Percentiles rank a stretch among this genome's conserved stretches.
Evolutionary conservation across 805 yeast species (phyloP).

Genomic region (Sporopachydermia lactativora): DNA sequence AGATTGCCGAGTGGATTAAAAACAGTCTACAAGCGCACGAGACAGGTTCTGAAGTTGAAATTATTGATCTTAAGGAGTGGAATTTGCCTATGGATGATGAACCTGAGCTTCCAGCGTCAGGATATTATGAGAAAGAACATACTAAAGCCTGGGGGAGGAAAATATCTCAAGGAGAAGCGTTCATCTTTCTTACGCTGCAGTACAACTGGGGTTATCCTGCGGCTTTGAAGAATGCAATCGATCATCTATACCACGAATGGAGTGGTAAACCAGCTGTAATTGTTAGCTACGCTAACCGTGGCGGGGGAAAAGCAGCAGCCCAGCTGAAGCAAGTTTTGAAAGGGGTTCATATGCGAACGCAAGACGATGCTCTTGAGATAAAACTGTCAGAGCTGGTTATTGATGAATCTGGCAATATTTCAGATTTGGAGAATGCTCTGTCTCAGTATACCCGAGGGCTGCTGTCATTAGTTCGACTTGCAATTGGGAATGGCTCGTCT

Average conservation of each 20-base stretch:
- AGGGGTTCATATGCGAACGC: too few species aligned
- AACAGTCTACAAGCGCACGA: background rate
- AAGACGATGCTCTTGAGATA: too few species aligned
- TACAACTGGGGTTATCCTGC: constrained; percentile 27
- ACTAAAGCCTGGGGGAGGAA: constrained; percentile 18
- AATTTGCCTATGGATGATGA: constrained; percentile 20
- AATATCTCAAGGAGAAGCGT: constrained; percentile 14
- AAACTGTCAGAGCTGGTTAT: too few species aligned
- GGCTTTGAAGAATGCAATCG: constrained; percentile 23
- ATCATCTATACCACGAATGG: constrained; percentile 23
- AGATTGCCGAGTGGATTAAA: constrained; percentile 7
- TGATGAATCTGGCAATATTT: too few species aligned
- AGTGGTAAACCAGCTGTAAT: constrained; percentile 19
- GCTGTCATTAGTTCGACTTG: too few species aligned
- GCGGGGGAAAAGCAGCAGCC: constrained; percentile 16
- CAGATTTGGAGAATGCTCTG: too few species aligned
- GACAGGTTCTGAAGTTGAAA: constrained; percentile 1
- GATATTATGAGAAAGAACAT: constrained; percentile 15
- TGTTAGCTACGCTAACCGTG: constrained; percentile 21
- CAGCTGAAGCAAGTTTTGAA: constrained; percentile 16
- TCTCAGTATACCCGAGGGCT: too few species aligned
- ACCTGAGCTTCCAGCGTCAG: constrained; percentile 14
- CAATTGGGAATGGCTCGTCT: too few species aligned
- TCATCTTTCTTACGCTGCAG: constrained; percentile 24
- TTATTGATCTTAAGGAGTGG: constrained; percentile 19